These are phyloP conservation scores for Colletotrichum musicola DNA, from an alignment of 2,329 filamentous ascomycete species.

Conservation along the genomic window DNA sequence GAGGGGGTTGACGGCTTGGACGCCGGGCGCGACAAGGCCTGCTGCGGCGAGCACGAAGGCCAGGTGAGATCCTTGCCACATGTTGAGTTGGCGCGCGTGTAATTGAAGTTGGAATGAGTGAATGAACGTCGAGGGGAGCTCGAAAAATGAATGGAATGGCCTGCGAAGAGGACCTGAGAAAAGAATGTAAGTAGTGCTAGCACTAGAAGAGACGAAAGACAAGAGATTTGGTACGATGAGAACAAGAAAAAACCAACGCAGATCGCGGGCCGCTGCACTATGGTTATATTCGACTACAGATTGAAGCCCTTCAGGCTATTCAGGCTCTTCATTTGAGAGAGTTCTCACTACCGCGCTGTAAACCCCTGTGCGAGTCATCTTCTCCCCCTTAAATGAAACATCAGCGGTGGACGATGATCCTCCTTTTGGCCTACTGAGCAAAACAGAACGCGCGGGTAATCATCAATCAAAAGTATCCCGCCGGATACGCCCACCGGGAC, in stretches of 20 bases:
- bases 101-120: not conserved
- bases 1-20: slow-evolving; percentile 45
- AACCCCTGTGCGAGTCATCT: slow-evolving; percentile 10
- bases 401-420: not conserved
- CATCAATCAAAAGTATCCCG: not conserved
- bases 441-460: too few relatives aligned
- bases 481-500: not conserved
- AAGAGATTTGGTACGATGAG: not conserved
- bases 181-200: slow-evolving; percentile 25
- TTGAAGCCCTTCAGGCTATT: slow-evolving; percentile 3
- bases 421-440: not conserved
- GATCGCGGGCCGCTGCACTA: not conserved
- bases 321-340: not conserved
- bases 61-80: slow-evolving; percentile 26
- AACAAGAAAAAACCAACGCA: not conserved
- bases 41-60: slow-evolving; percentile 12
- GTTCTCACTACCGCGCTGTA: not conserved
- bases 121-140: slow-evolving; percentile 1
- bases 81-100: not conserved
- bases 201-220: not conserved
- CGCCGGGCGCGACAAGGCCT: slow-evolving; percentile 8
- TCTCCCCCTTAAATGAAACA: slow-evolving; percentile 15
- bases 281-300: not conserved
- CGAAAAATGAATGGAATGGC: slow-evolving; percentile 6
- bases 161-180: slow-evolving; percentile 3